These are phyloP conservation scores for Alternaria conjuncta DNA, from an alignment of 2,329 filamentous ascomycete genomes.

Conservation along the genomic window DNA sequence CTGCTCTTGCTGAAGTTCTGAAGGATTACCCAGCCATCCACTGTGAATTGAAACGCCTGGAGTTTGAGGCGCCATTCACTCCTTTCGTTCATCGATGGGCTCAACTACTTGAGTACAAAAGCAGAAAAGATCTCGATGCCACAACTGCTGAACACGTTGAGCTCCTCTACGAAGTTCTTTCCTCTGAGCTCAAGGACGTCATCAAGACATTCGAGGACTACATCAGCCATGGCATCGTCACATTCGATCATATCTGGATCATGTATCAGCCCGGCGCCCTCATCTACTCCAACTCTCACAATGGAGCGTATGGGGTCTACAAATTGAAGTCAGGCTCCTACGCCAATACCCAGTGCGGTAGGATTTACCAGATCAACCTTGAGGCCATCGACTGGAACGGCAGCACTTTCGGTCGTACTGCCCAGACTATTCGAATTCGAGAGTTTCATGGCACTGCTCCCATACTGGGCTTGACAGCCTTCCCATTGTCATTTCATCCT, in stretches of 20 bases:
- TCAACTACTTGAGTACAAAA: constrained; percentile 29
- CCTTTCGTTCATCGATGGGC: constrained; percentile 71
- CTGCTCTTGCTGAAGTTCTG: constrained; percentile 62
- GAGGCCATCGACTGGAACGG: constrained; percentile 45
- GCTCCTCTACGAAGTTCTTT: constrained; percentile 46
- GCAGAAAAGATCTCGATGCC: constrained; percentile 23
- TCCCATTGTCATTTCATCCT: constrained; percentile 79
- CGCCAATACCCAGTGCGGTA: constrained; percentile 28
- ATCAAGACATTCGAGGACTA: constrained; percentile 49
- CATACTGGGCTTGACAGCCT: constrained; percentile 77
- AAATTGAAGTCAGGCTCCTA: constrained; percentile 28
- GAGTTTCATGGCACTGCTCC: constrained; percentile 77
- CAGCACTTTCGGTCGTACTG: constrained; percentile 32
- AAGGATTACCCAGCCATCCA: constrained; percentile 66
- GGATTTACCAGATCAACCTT: constrained; percentile 26
- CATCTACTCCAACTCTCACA: constrained; percentile 31
- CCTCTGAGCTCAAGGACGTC: constrained; percentile 47
- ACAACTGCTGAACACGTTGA: constrained; percentile 44
- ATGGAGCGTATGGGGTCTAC: constrained; percentile 26
- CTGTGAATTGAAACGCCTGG: constrained; percentile 64
- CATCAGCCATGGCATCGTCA: constrained; percentile 44
- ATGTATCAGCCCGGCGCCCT: constrained; percentile 48
- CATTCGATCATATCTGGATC: constrained; percentile 52
- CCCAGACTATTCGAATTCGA: constrained; percentile 27
- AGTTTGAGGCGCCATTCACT: constrained; percentile 66